Conservation (phyloP, 2,329 filamentous ascomycete genomes). For the Apiospora saccharicola region DNA sequence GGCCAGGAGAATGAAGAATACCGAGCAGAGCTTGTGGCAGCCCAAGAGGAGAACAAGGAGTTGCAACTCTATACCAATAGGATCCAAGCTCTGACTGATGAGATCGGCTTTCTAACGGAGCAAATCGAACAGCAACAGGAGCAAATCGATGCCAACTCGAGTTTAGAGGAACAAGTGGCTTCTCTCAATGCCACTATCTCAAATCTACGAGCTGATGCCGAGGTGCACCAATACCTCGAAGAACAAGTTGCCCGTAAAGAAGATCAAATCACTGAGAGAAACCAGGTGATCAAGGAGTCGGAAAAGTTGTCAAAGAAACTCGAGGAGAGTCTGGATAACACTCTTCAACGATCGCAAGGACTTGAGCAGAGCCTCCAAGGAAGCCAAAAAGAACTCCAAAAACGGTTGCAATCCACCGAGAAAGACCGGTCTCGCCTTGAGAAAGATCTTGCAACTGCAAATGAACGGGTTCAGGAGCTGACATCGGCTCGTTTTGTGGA, state of each 20-base stretch:
- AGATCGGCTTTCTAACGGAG: background rate
- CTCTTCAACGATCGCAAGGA: background rate
- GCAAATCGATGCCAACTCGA: background rate
- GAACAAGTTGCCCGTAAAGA: background rate
- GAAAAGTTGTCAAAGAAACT: constrained; percentile 8
- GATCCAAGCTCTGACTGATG: background rate
- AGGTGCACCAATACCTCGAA: background rate
- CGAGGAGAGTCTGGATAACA: background rate
- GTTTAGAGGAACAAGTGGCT: background rate
- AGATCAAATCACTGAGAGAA: background rate
- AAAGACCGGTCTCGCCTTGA: constrained; percentile 9
- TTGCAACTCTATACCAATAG: background rate
- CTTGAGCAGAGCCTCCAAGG: background rate
- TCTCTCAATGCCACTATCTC: background rate
- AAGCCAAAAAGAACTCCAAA: background rate
- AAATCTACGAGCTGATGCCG: background rate
- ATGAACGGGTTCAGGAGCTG: constrained; percentile 19
- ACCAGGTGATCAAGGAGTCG: background rate
- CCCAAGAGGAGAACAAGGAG: background rate
- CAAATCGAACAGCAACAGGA: background rate
- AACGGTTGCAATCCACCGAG: constrained; percentile 19
- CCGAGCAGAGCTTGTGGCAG: background rate
- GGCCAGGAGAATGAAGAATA: constrained; percentile 7
- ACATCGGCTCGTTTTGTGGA: constrained; percentile 1
- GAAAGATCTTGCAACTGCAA: constrained; percentile 17